Conservation (phyloP, 2,329 filamentous ascomycete genomes). For the Ophiostoma tasmaniense region DNA sequence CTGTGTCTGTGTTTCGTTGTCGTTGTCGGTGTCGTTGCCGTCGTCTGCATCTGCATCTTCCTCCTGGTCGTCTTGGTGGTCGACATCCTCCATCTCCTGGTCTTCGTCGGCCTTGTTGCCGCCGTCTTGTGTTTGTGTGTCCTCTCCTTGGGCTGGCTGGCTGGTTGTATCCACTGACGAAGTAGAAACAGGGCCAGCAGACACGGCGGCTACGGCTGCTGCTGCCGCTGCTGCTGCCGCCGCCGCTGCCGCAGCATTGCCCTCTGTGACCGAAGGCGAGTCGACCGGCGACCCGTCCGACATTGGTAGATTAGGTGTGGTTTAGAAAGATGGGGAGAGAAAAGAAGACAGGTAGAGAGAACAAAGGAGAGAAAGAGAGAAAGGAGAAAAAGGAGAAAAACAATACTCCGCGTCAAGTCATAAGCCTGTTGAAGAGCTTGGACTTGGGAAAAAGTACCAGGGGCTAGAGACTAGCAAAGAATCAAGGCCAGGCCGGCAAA, state of each 20-base stretch:
- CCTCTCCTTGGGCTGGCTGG: background rate
- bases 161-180: background rate
- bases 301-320: constrained; percentile 9
- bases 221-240: constrained; percentile 9
- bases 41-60: background rate
- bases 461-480: background rate
- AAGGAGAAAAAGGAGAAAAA: constrained; percentile 1
- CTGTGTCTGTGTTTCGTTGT: background rate
- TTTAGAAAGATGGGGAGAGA: background rate
- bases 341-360: constrained; percentile 7
- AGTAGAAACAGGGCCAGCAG: constrained; percentile 13
- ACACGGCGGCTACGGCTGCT: constrained; percentile 10
- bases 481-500: background rate
- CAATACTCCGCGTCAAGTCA: background rate
- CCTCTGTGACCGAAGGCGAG: constrained; percentile 10
- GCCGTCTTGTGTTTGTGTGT: background rate
- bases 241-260: background rate
- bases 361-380: constrained; percentile 2
- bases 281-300: constrained; percentile 17
- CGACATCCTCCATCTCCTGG: constrained; percentile 7
- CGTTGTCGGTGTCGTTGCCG: background rate
- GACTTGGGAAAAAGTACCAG: background rate
- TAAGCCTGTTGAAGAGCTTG: background rate
- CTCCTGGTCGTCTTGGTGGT: constrained; percentile 1
- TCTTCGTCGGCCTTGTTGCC: constrained; percentile 4